Evolutionary conservation across 1,139 yeast species (phyloP).

Genomic region (Geotrichum fermentans): DNA sequence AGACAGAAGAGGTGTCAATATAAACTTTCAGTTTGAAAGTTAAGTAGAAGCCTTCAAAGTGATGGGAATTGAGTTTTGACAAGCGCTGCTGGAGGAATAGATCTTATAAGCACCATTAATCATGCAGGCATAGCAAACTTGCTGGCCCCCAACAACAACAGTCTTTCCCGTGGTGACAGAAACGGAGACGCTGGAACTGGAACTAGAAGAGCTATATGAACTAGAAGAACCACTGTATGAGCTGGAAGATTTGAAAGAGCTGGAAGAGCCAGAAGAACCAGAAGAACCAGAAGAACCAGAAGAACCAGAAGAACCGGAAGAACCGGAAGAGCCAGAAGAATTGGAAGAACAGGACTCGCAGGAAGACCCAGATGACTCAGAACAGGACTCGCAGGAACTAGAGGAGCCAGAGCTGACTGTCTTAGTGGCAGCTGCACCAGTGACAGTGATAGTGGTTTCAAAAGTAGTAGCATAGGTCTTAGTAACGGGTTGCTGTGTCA

Average conservation of each 20-base stretch:
- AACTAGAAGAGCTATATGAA: background rate
- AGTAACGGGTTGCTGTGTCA: background rate
- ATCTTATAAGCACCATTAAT: conserved; percentile 7
- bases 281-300: conserved; percentile 1
- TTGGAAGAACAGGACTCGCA: background rate
- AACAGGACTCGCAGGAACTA: background rate
- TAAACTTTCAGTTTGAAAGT: too few species aligned
- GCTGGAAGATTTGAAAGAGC: background rate
- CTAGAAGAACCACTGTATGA: background rate
- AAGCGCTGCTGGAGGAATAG: background rate
- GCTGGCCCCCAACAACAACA: background rate
- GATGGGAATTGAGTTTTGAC: conserved; percentile 1
- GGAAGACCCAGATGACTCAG: background rate
- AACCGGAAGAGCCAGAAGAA: background rate
- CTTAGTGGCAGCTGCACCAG: background rate
- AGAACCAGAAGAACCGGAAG: too few species aligned
- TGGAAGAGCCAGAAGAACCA: background rate
- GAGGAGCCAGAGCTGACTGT: background rate
- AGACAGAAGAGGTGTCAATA: too few species aligned
- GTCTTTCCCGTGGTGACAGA: background rate
- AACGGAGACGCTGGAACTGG: background rate
- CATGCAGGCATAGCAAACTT: conserved; percentile 2
- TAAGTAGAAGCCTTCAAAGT: conserved; percentile 1
- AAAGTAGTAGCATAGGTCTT: background rate
- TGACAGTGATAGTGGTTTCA: background rate